Evolutionary conservation across 352 stramenopile genomes (phyloP).

Genomic region (Pythium plurisporium): DNA sequence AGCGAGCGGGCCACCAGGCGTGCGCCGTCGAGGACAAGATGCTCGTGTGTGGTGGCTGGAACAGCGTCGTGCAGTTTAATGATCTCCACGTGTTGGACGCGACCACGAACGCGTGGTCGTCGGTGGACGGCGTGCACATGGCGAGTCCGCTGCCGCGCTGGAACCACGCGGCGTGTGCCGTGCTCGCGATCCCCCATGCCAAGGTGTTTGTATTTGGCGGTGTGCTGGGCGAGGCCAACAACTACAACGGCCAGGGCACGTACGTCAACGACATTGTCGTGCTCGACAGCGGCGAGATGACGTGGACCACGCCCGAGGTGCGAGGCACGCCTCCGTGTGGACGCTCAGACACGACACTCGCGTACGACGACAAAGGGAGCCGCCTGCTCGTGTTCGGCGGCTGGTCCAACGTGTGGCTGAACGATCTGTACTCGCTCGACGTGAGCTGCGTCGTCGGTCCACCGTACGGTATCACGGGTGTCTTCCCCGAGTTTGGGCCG

Average conservation of each 20-base stretch:
- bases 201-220: constrained; percentile 98
- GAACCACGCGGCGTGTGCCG: constrained; percentile 92
- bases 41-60: constrained; percentile 95
- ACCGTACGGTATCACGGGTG: constrained; percentile 91
- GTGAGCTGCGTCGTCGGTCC: constrained; percentile 94
- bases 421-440: constrained; percentile 90
- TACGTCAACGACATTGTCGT: constrained; percentile 90
- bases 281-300: constrained; percentile 91
- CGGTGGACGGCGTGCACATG: constrained; percentile 69
- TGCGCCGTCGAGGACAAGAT: constrained; percentile 88
- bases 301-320: constrained; percentile 81
- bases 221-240: constrained; percentile 87
- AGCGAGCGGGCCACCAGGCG: constrained; percentile 90
- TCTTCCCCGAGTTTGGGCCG: constrained; percentile 88
- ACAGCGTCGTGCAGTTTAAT: constrained; percentile 93
- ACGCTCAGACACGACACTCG: constrained; percentile 91
- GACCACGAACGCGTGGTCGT: constrained; percentile 77
- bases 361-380: constrained; percentile 91
- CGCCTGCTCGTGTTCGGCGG: constrained; percentile 93
- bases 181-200: constrained; percentile 93
- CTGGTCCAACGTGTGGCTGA: constrained; percentile 94
- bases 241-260: constrained; percentile 78
- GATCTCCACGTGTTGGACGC: constrained; percentile 94
- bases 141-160: constrained; percentile 83
- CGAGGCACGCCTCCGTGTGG: constrained; percentile 78